Conservation (phyloP, 192 early-diverging fungal genomes). For the Backusella parvicylindrica region DNA sequence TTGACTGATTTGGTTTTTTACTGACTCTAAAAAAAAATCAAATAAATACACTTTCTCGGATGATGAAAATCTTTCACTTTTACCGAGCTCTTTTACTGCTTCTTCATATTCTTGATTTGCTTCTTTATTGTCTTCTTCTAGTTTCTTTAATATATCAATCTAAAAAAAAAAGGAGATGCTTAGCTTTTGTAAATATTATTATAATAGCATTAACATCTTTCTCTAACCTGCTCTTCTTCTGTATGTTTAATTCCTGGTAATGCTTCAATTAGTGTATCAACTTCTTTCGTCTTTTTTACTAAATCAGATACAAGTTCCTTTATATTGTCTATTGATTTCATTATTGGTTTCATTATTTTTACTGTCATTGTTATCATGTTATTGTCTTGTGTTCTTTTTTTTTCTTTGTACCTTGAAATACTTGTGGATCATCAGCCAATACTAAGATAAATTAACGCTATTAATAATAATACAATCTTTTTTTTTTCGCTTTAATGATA, state of each 20-base stretch:
- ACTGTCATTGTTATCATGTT: background rate
- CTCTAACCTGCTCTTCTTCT: constrained; percentile 40
- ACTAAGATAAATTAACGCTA: constrained; percentile 16
- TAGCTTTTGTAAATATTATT: background rate
- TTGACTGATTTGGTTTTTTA: constrained; percentile 41
- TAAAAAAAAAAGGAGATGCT: background rate
- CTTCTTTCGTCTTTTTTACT: constrained; percentile 49
- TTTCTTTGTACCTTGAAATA: constrained; percentile 35
- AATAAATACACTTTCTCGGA: background rate
- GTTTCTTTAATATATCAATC: constrained; percentile 30
- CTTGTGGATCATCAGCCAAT: constrained; percentile 42
- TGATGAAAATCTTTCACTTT: background rate
- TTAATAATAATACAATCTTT: background rate
- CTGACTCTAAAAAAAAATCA: constrained; percentile 18
- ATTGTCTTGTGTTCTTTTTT: background rate
- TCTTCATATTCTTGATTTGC: constrained; percentile 42
- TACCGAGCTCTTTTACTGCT: constrained; percentile 39
- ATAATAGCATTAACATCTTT: background rate
- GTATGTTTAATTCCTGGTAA: constrained; percentile 43
- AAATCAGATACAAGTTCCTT: constrained; percentile 49
- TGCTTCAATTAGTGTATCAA: constrained; percentile 46
- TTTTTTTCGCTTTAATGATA: background rate
- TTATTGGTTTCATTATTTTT: background rate
- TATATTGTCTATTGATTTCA: constrained; percentile 34
- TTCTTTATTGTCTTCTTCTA: constrained; percentile 39